phyloP scores from a whole-genome alignment of 2,329 filamentous ascomycete species.

The Diplodia sapinea region DNA sequence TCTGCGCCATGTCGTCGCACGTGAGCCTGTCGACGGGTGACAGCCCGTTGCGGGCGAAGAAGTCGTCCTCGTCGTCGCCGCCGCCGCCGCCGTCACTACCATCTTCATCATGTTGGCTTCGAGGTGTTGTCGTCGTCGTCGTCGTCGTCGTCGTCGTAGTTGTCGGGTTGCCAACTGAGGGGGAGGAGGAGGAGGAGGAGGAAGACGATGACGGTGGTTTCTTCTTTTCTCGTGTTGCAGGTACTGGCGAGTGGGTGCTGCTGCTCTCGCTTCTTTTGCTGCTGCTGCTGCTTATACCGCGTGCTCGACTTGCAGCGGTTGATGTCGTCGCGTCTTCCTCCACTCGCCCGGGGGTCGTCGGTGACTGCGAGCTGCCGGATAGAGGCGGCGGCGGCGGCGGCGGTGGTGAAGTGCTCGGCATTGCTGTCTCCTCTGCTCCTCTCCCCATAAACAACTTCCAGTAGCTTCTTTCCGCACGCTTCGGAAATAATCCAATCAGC shows the following conservation, averaged over 20 bases:
- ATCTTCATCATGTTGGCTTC: neutral
- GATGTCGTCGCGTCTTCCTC: neutral
- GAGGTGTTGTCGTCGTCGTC: neutral
- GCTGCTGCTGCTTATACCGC: neutral
- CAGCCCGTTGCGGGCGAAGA: constrained; percentile 32
- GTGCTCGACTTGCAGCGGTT: no score
- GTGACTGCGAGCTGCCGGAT: neutral
- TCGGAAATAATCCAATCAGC: no score
- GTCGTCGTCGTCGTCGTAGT: neutral
- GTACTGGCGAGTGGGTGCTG: no score
- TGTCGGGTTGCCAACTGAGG: no score
- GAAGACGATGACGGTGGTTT: neutral
- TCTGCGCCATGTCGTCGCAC: constrained; percentile 25
- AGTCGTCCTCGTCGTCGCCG: constrained; percentile 17
- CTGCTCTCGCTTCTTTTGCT: neutral
- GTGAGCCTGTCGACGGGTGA: neutral
- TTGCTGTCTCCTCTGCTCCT: neutral
- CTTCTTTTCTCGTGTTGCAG: neutral
- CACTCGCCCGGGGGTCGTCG: neutral
- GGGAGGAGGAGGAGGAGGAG: neutral
- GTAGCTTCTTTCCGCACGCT: neutral
- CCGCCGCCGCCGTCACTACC: no score
- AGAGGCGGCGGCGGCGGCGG: no score
- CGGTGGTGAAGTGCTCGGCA: neutral
- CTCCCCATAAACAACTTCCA: neutral